Evolutionary conservation across 1,139 yeast genomes (phyloP).

Genomic region (Debaryomycetaceae sp.): DNA sequence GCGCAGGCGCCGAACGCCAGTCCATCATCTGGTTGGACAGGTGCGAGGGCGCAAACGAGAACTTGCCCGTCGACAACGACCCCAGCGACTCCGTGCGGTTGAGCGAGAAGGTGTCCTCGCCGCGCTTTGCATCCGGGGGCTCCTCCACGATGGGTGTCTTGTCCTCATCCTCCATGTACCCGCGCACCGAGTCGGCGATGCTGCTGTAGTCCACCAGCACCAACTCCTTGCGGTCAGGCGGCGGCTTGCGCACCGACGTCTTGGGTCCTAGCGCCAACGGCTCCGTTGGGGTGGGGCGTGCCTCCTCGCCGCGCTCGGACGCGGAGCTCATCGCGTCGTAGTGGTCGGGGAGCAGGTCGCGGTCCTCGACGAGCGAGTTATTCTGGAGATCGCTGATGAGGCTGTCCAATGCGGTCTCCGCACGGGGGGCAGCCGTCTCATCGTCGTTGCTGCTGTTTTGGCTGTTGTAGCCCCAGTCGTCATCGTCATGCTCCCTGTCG

Average conservation of each 20-base stretch:
- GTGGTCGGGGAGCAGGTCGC: too few relatives aligned
- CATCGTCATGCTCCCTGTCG: conserved; percentile 14
- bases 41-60: conserved; percentile 18
- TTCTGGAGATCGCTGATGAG: conserved; percentile 12
- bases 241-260: conserved; percentile 34
- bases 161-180: conserved; percentile 16
- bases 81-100: conserved; percentile 16
- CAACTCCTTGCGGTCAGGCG: conserved; percentile 19
- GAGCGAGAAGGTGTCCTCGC: conserved; percentile 5
- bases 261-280: conserved; percentile 29
- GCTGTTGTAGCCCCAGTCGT: conserved; percentile 25
- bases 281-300: conserved; percentile 24
- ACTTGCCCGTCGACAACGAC: conserved; percentile 36
- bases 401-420: conserved; percentile 6
- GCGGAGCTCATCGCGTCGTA: too few relatives aligned
- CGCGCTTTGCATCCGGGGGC: conserved; percentile 1
- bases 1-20: background rate
- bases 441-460: conserved; percentile 18
- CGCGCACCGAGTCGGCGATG: conserved; percentile 25
- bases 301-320: too few relatives aligned
- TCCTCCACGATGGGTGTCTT: background rate
- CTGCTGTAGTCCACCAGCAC: conserved; percentile 24
- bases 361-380: conserved; percentile 13
- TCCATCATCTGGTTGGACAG: conserved; percentile 7
- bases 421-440: conserved; percentile 4